Percentiles rank a stretch among this genome's conserved stretches.
Conservation (phyloP, 805 yeast genomes). For the Torulaspora indica region DNA sequence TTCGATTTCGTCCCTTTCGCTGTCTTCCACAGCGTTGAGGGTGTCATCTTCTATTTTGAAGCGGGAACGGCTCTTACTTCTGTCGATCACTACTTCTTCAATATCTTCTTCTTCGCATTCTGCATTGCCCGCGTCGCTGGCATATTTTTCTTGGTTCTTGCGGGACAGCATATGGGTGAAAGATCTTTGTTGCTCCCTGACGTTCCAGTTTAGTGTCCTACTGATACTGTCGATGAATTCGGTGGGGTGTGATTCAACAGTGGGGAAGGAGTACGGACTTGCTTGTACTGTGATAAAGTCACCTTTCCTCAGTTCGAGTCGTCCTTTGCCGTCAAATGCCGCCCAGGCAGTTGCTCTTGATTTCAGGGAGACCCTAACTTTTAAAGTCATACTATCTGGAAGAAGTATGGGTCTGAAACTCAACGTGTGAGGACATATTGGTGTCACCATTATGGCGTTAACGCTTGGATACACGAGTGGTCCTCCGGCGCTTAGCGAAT, state of each 20-base stretch:
- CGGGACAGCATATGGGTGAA: constrained; percentile 59
- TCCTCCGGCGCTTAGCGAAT: constrained; percentile 93
- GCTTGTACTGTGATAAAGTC: constrained; percentile 83
- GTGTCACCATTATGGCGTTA: constrained; percentile 87
- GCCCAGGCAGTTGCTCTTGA: constrained; percentile 95
- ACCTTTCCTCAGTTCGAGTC: constrained; percentile 77
- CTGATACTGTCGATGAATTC: constrained; percentile 83
- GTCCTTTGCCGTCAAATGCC: constrained; percentile 86
- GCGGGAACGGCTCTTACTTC: constrained; percentile 10
- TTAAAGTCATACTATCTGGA: constrained; percentile 87
- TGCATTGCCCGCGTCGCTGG: constrained; percentile 19
- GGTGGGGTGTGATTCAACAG: constrained; percentile 67
- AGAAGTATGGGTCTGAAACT: constrained; percentile 87
- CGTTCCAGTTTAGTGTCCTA: constrained; percentile 90
- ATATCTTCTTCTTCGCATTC: constrained; percentile 14
- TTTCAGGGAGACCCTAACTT: constrained; percentile 73
- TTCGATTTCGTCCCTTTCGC: constrained; percentile 8
- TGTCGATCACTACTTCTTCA: constrained; percentile 16
- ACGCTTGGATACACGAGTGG: constrained; percentile 92
- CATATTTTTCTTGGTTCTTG: constrained; percentile 48
- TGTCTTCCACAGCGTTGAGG: constrained; percentile 5
- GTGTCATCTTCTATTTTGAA: constrained; percentile 6
- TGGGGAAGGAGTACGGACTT: constrained; percentile 89
- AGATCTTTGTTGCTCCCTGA: constrained; percentile 80
- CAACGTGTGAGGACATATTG: constrained; percentile 92